These are phyloP conservation scores for Fusarium udum DNA, from an alignment of 2,329 filamentous ascomycete genomes.

Conservation along the genomic window DNA sequence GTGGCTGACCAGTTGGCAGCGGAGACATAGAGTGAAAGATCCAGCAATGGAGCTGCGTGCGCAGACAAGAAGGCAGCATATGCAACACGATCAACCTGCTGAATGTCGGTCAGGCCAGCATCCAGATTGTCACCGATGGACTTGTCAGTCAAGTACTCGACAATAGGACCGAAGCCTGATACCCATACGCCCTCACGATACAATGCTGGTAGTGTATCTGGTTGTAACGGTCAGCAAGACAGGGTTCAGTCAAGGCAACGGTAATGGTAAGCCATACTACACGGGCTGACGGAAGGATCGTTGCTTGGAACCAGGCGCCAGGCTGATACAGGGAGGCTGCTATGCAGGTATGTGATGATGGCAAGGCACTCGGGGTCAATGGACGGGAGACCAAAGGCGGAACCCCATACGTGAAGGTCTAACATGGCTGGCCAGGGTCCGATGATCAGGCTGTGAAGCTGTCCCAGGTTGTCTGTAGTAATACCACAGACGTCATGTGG, in stretches of 20 bases:
- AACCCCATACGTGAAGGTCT: constrained; percentile 89
- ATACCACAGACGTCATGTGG: constrained; percentile 22
- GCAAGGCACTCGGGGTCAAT: constrained; percentile 93
- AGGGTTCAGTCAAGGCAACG: constrained; percentile 19
- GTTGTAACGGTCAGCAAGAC: constrained; percentile 35
- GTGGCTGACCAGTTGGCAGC: constrained; percentile 83
- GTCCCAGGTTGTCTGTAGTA: constrained; percentile 1
- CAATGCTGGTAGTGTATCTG: constrained; percentile 66
- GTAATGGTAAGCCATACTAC: constrained; percentile 61
- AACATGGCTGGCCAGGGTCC: constrained; percentile 44
- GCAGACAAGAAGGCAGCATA: constrained; percentile 76
- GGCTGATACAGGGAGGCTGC: constrained; percentile 64
- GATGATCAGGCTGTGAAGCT: constrained; percentile 15
- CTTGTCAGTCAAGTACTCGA: constrained; percentile 61
- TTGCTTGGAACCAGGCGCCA: constrained; percentile 80
- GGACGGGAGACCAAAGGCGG: constrained; percentile 87
- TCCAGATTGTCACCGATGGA: constrained; percentile 52
- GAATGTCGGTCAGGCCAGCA: constrained; percentile 49
- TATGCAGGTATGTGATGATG: constrained; percentile 77
- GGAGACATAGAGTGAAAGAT: constrained; percentile 89
- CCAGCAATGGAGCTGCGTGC: constrained; percentile 79
- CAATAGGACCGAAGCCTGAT: constrained; percentile 70
- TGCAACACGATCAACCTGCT: constrained; percentile 60
- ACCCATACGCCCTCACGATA: constrained; percentile 62
- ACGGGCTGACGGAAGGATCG: constrained; percentile 75